Evolutionary conservation across 495 filamentous ascomycete genomes (phyloP), one percentile per base, ranked within the genome.

Genomic region (Neurospora sp.): DNA sequence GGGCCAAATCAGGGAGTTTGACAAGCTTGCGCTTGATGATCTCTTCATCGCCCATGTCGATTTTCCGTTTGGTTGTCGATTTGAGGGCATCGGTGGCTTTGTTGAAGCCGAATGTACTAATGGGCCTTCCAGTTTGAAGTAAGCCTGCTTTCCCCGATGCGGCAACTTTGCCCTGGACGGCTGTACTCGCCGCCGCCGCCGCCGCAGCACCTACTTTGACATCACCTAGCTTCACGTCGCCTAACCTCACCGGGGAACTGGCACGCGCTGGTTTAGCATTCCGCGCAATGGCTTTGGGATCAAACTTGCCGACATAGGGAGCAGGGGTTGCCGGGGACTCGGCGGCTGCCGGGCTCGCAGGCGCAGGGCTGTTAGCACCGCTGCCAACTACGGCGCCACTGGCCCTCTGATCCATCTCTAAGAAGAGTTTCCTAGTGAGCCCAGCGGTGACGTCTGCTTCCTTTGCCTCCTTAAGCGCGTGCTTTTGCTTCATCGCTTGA

Each of bases 401-500:
- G 69, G 90, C 87, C 80, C 89, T 92, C 75, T 92, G 87, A 75
- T 94, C 91, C 82, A 94, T 93, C 75, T 91, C 90, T 74, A 92
- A 89, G 68, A 94, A 80, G 42, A 94, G 89, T 77, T 86, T 90
- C 70, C 89, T 83, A 65, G 90, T 87, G 61, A 87, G 89, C 68
- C 88, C 88, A 59, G 86, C 81, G 8, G 85, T 86, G n/a, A 89
- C 83, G 75, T 90, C 90, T 71, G 90, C 90, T 79, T 93, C 90
- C 76, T 93, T 94, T 68, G 87, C 87, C 77, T 92, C 92, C 75
- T 92, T 90, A 76, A 94, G 89, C 44, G 92, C 93, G 20, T 93
- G 91, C 76, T 96, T 96, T 79, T 92, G 90, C 80, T 96, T 97
- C 94, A 94, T 97, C 74, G 93, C 93, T 80, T 94, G 92, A 40